Evolutionary conservation across 208 protist species (phyloP).

Genomic region (Wallacemonas sp.): DNA sequence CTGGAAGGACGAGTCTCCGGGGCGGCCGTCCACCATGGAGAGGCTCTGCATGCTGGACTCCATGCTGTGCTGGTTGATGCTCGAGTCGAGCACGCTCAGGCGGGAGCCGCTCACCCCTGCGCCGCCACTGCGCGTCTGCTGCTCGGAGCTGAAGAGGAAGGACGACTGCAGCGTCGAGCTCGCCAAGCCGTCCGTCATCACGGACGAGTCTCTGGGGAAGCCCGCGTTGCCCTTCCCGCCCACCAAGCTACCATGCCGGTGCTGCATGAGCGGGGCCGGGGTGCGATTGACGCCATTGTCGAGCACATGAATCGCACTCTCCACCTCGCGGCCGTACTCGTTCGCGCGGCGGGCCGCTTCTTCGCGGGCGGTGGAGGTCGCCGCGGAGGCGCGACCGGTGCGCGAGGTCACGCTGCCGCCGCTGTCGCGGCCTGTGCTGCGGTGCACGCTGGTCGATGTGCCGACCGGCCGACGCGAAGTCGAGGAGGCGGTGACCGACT

Average conservation of each 20-base stretch:
- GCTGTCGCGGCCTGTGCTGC: slow-evolving; percentile 1
- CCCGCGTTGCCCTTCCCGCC: slow-evolving; percentile 12
- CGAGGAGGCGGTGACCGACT: slow-evolving; percentile 4
- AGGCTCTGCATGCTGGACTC: slow-evolving; percentile 46
- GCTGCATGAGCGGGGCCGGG: slow-evolving; percentile 67
- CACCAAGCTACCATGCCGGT: slow-evolving; percentile 26
- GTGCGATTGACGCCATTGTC: slow-evolving; percentile 88
- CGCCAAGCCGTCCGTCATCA: slow-evolving; percentile 34
- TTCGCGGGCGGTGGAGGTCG: slow-evolving; percentile 27
- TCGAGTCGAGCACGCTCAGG: slow-evolving; percentile 19
- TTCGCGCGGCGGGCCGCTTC: slow-evolving; percentile 48
- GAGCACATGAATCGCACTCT: slow-evolving; percentile 73
- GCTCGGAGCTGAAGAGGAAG: slow-evolving; percentile 35
- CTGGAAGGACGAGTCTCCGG: background rate
- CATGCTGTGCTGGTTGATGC: slow-evolving; percentile 17
- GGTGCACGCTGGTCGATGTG: slow-evolving; percentile 4
- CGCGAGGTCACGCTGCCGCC: background rate
- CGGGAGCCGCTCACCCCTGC: slow-evolving; percentile 20
- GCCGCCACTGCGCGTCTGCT: slow-evolving; percentile 20
- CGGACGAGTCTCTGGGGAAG: background rate
- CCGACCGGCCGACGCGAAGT: background rate
- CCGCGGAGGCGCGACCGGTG: slow-evolving; percentile 2
- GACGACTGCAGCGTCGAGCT: slow-evolving; percentile 77
- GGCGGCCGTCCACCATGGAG: slow-evolving; percentile 17
- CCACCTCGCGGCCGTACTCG: slow-evolving; percentile 49